These are phyloP conservation scores for Suillus hirtellus DNA, from an alignment of 768 basidiomycete species.

Conservation along the genomic window DNA sequence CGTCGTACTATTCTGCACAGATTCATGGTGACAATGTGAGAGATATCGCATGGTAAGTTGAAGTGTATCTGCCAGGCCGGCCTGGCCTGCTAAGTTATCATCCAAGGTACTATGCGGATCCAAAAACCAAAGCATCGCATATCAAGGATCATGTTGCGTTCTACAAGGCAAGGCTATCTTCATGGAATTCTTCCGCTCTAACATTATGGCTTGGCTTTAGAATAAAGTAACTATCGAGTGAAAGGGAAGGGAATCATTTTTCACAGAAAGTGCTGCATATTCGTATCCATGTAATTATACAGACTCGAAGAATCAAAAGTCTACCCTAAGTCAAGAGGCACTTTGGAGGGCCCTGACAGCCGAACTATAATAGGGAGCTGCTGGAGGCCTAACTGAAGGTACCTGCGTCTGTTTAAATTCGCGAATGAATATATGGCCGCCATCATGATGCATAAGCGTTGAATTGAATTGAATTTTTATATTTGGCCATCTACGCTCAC, in stretches of 20 bases:
- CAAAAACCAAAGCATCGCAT: conserved; percentile 54
- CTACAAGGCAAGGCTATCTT: conserved; percentile 56
- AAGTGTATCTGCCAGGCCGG: background rate
- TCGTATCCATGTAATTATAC: background rate
- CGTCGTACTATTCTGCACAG: conserved; percentile 63
- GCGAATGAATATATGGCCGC: no score
- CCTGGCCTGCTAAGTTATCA: background rate
- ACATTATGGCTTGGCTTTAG: background rate
- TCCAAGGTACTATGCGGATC: conserved; percentile 45
- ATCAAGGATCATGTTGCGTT: conserved; percentile 75
- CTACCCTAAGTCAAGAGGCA: background rate
- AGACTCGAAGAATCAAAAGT: background rate
- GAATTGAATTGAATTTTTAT: no score
- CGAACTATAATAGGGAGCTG: no score
- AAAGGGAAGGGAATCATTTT: background rate
- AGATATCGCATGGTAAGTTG: conserved; percentile 66
- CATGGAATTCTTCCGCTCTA: background rate
- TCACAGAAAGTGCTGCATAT: background rate
- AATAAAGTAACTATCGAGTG: background rate
- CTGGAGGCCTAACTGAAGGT: no score
- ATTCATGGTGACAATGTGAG: conserved; percentile 49
- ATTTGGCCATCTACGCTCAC: no score
- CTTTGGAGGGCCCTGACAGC: no score
- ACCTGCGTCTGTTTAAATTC: no score
- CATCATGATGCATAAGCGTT: no score